These are phyloP conservation scores for Penicillium brevicompactum DNA, from an alignment of 2,329 filamentous ascomycete genomes.

Conservation along the genomic window DNA sequence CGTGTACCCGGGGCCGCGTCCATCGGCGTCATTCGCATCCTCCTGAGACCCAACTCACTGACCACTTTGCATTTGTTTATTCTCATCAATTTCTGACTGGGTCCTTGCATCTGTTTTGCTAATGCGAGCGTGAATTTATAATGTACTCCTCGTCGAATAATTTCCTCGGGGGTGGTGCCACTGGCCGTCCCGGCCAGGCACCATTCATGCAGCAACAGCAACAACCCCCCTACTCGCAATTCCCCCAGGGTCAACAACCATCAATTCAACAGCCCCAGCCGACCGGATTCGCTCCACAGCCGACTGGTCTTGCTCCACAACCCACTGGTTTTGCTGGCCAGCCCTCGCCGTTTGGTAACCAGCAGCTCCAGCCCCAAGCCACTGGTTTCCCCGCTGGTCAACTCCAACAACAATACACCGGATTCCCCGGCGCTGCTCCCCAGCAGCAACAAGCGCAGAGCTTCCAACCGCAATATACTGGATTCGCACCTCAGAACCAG, in stretches of 20 bases:
- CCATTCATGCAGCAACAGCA: constrained; percentile 53
- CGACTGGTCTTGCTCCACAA: constrained; percentile 58
- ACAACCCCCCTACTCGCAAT: constrained; percentile 45
- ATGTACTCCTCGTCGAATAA: constrained; percentile 94
- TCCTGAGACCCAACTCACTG: constrained; percentile 29
- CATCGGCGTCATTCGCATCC: constrained; percentile 33
- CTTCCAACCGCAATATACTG: constrained; percentile 61
- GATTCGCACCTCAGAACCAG: constrained; percentile 50
- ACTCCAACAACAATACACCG: constrained; percentile 51
- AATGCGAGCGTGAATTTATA: constrained; percentile 34
- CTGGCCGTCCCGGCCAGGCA: constrained; percentile 68
- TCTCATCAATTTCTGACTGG: constrained; percentile 24
- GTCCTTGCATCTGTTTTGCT: constrained; percentile 23
- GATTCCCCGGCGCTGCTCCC: constrained; percentile 45
- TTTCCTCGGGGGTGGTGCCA: constrained; percentile 78
- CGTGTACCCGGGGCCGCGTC: constrained; percentile 27
- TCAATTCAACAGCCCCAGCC: constrained; percentile 57
- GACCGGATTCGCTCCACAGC: constrained; percentile 49
- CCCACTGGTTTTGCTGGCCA: constrained; percentile 59
- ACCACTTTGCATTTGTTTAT: constrained; percentile 27
- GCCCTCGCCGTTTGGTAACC: constrained; percentile 55
- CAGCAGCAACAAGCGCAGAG: constrained; percentile 44
- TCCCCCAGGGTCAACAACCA: constrained; percentile 48
- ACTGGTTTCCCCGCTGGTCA: constrained; percentile 63
- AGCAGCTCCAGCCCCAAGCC: constrained; percentile 65